These are phyloP conservation scores for Debaryomycetaceae sp. DNA, from an alignment of 1,139 yeast species.

Conservation along the genomic window DNA sequence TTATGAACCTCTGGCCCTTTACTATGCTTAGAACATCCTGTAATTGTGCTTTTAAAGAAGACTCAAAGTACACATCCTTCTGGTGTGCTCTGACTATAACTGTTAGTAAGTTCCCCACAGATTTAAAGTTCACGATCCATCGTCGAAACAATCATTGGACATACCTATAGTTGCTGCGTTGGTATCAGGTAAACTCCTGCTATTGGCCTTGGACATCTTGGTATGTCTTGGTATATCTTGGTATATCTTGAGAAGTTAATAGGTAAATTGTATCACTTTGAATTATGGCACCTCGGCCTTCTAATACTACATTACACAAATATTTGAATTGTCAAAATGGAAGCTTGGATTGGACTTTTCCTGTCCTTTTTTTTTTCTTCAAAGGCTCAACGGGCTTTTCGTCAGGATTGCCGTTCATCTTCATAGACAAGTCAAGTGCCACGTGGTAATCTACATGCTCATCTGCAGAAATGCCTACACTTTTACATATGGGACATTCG, in stretches of 20 bases:
- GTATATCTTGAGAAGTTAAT: too few species aligned
- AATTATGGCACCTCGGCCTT: not conserved
- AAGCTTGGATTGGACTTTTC: slow-evolving; percentile 10
- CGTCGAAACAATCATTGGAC: slow-evolving; percentile 11
- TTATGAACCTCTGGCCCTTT: slow-evolving; percentile 68
- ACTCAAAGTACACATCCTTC: slow-evolving; percentile 74
- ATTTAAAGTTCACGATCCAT: too few species aligned
- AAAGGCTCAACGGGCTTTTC: not conserved
- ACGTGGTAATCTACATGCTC: slow-evolving; percentile 43
- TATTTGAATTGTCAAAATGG: slow-evolving; percentile 6
- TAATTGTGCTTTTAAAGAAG: slow-evolving; percentile 50
- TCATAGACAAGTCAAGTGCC: slow-evolving; percentile 36
- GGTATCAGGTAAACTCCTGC: slow-evolving; percentile 40
- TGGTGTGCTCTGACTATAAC: slow-evolving; percentile 71
- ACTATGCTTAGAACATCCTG: slow-evolving; percentile 53
- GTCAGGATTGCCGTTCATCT: slow-evolving; percentile 14
- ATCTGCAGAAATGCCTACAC: slow-evolving; percentile 24
- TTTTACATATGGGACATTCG: slow-evolving; percentile 26
- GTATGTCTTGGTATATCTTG: too few species aligned
- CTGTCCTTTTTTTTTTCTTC: slow-evolving; percentile 1
- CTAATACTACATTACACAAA: not conserved
- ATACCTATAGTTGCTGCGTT: slow-evolving; percentile 49
- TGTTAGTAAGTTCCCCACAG: slow-evolving; percentile 5
- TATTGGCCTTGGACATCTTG: slow-evolving; percentile 23
- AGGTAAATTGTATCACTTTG: not conserved